Evolutionary conservation across 306 rosid genomes (phyloP), one percentile per base, ranked within the genome.

Genomic region (Lathyrus tuberosus): DNA sequence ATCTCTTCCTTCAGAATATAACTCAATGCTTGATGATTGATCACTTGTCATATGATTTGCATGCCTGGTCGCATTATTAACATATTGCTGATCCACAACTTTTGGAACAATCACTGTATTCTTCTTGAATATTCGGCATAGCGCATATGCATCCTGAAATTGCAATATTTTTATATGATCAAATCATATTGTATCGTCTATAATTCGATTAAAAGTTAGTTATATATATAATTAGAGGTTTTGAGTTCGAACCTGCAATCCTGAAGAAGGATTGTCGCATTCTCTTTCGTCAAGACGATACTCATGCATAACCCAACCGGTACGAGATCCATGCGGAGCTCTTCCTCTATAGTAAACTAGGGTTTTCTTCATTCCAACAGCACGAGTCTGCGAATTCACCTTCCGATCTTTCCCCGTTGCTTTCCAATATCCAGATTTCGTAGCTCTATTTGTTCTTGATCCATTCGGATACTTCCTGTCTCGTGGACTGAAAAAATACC

Each of bases 231-330:
- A 26, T 26, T 0, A 18, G 14, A 17, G 57, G 3, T 51, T 51
- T 0, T 3, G 0, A 2, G 57, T 51, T 51, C 57, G 18, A 51
- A 53, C 98, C 89, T 94, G 97, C 76, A 94, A 78, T 54, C 91
- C 92, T 2, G 75, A 64, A 16, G 86, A 22, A 57, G 66, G 35
- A 37, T 48, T 83, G 71, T 91, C 96, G 8, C 97, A 91, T 80
- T 94, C 88, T 28, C 83, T 83, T 28, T 94, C 97, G 49, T 91
- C 96, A 3, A 94, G 99, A 56, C 99, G 97, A 15, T 94, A 94
- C 43, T 94, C 99, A 47, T 94, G 99, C 99, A 94, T 94, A 48
- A 94, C 96, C 99, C 99, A 94, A 52, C 78, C 88, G 0, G 97
- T 87, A n/a, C 99, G 91, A 15, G 75, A 76, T 0, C 99, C 99